Evolutionary conservation across 108 stramenopile species (phyloP).

Genomic region (Seminavis robusta): DNA sequence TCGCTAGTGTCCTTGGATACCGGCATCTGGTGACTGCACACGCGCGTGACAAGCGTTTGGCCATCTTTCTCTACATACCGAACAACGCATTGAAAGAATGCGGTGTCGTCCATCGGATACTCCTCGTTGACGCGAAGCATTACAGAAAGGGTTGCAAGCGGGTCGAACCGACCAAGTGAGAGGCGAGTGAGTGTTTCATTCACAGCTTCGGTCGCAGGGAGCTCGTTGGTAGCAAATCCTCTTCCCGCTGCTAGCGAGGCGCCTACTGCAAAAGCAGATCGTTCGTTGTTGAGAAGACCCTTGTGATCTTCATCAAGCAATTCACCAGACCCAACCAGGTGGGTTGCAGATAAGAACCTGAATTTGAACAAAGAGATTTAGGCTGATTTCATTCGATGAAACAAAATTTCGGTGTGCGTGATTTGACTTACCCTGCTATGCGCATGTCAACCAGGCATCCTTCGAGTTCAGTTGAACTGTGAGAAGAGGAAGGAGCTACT

Average conservation of each 20-base stretch:
- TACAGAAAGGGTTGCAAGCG: constrained; percentile 40
- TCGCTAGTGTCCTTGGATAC: constrained; percentile 38
- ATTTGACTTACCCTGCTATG: not conserved
- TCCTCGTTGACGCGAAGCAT: constrained; percentile 44
- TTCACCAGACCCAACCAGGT: constrained; percentile 45
- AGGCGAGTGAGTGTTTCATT: constrained; percentile 36
- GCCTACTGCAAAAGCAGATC: constrained; percentile 32
- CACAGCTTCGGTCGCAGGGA: constrained; percentile 32
- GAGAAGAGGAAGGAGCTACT: too few species aligned
- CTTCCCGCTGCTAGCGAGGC: constrained; percentile 27
- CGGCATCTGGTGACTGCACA: constrained; percentile 32
- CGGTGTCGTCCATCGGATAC: constrained; percentile 26
- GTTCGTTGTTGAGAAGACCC: constrained; percentile 26
- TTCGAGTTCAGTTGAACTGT: too few species aligned
- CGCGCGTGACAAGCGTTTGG: constrained; percentile 37
- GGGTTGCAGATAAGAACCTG: constrained; percentile 36
- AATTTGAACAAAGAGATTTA: constrained; percentile 2
- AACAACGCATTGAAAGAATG: constrained; percentile 48
- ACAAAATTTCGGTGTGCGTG: not conserved
- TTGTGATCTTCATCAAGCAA: constrained; percentile 13
- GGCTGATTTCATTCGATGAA: not conserved
- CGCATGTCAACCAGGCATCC: constrained; percentile 53
- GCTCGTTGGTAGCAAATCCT: constrained; percentile 28
- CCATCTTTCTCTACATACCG: constrained; percentile 35
- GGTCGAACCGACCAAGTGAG: constrained; percentile 40